phyloP scores from a whole-genome alignment of 495 filamentous ascomycete genomes.

The Wilcoxina mikolae region DNA sequence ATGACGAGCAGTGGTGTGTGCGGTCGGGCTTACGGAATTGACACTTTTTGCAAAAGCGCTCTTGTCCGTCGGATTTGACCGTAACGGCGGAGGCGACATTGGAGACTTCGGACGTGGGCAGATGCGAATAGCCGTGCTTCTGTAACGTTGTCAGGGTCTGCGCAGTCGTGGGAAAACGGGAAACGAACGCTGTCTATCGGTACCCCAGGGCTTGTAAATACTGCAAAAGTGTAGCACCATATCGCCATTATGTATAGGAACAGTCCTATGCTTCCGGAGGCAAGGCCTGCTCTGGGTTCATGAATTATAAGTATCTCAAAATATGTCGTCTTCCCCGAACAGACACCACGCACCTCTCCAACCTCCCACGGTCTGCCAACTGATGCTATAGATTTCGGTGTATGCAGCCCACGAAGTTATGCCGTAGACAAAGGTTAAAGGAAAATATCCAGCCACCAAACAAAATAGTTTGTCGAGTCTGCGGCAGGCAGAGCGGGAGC shows the following conservation, averaged over 20 bases:
- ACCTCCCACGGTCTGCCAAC: slow-evolving; percentile 38
- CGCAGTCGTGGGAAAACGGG: slow-evolving; percentile 40
- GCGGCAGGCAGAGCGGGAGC: slow-evolving; percentile 21
- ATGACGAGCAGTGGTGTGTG: slow-evolving; percentile 89
- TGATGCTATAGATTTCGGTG: slow-evolving; percentile 64
- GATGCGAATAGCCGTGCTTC: slow-evolving; percentile 42
- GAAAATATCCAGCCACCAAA: slow-evolving; percentile 63
- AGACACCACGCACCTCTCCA: slow-evolving; percentile 51
- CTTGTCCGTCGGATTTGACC: slow-evolving; percentile 73
- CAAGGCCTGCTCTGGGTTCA: neutral
- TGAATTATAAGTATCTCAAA: neutral
- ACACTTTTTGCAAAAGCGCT: slow-evolving; percentile 94
- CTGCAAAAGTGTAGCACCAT: slow-evolving; percentile 75
- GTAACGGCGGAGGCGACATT: slow-evolving; percentile 51
- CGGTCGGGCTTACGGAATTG: slow-evolving; percentile 86
- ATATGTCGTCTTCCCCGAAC: neutral
- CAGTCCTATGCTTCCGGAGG: slow-evolving; percentile 38
- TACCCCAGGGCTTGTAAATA: slow-evolving; percentile 79
- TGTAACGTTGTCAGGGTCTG: slow-evolving; percentile 46
- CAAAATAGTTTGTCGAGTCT: slow-evolving; percentile 44
- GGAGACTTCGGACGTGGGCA: slow-evolving; percentile 48
- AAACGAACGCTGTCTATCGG: slow-evolving; percentile 36
- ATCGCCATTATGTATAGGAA: slow-evolving; percentile 66
- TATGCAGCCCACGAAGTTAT: slow-evolving; percentile 81
- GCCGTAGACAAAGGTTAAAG: slow-evolving; percentile 75